Evolutionary conservation across 2,329 filamentous ascomycete species (phyloP).

Genomic region (Chalaropsis thielavioides): DNA sequence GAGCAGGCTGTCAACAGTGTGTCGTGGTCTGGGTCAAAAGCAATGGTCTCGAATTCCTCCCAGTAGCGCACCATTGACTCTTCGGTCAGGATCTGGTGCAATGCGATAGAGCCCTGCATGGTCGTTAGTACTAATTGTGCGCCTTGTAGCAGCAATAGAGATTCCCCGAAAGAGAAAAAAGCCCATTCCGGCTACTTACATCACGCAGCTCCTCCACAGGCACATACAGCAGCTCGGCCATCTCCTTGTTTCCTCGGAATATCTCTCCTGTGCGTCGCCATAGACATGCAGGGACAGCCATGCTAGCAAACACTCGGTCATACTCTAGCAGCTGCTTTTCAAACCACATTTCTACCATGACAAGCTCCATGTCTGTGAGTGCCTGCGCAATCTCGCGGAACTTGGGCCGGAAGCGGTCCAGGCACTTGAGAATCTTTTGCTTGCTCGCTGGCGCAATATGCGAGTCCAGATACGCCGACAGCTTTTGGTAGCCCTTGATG

Average conservation of each 20-base stretch:
- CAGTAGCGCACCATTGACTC: slow-evolving; percentile 92
- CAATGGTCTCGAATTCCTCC: slow-evolving; percentile 98
- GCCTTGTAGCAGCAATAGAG: neutral
- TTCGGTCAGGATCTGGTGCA: slow-evolving; percentile 92
- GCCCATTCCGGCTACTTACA: slow-evolving; percentile 45
- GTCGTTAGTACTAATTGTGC: neutral
- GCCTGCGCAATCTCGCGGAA: slow-evolving; percentile 90
- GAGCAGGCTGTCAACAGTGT: slow-evolving; percentile 89
- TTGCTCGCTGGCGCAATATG: slow-evolving; percentile 71
- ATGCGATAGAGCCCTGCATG: slow-evolving; percentile 72
- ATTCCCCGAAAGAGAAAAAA: neutral
- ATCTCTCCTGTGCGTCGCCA: slow-evolving; percentile 96
- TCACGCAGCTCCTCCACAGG: slow-evolving; percentile 83
- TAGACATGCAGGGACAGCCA: slow-evolving; percentile 95
- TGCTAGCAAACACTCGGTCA: slow-evolving; percentile 93
- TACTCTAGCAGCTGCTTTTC: slow-evolving; percentile 94
- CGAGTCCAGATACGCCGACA: slow-evolving; percentile 83
- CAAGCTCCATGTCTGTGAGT: slow-evolving; percentile 83
- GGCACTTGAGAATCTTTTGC: slow-evolving; percentile 78
- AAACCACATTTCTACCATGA: slow-evolving; percentile 98
- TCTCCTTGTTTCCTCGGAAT: slow-evolving; percentile 93
- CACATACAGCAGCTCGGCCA: slow-evolving; percentile 90
- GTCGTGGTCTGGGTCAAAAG: slow-evolving; percentile 87
- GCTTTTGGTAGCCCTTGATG: slow-evolving; percentile 81
- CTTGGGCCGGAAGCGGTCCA: slow-evolving; percentile 86